Evolutionary conservation across 257 asterid species (phyloP), one percentile per base, ranked within the genome.

Genomic region (Penstemon davidsonii): DNA sequence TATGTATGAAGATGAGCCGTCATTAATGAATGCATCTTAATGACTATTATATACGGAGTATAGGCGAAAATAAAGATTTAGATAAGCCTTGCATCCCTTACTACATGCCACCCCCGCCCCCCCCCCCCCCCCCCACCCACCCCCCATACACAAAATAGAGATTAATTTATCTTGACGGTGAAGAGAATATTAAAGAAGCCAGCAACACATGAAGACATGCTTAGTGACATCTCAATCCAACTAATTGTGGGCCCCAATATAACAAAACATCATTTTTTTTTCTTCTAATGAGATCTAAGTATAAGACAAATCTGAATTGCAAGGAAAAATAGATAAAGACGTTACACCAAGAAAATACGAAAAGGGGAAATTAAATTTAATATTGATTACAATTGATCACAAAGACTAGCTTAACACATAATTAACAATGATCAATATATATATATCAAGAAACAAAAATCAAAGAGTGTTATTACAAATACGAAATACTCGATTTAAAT

Each of bases 401-500:
- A 67, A 54, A 19, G 49, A 72, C 72, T 13, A 55, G 53, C 40
- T 55, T 39, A 45, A 66, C 50, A 60, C 49, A 63, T 42, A 10
- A 72, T 67, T 25, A 75, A 13, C 15, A 50, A 60, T 62, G 5
- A 71, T 55, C n/a, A 55, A 7, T 13, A 54, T 54, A 46, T n/a
- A n/a, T 11, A 19, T 8, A 50, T 44, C 6, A 59, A 67, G 39
- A 36, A 15, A 61, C 8, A 41, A 49, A 57, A 69, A 55, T n/a
- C 37, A 72, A 25, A 57, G 53, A 36, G 51, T 42, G 66, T 64
- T 53, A 64, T 72, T 68, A 55, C 69, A 41, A 53, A 47, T 51
- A 60, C 64, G 46, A 54, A 69, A 60, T 55, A 64, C 73, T 63
- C 52, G 66, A 73, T 64, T 49, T 57, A 68, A 50, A 68, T 51